Conservation (phyloP, 768 basidiomycete genomes). For the Kondoa subrosea region DNA sequence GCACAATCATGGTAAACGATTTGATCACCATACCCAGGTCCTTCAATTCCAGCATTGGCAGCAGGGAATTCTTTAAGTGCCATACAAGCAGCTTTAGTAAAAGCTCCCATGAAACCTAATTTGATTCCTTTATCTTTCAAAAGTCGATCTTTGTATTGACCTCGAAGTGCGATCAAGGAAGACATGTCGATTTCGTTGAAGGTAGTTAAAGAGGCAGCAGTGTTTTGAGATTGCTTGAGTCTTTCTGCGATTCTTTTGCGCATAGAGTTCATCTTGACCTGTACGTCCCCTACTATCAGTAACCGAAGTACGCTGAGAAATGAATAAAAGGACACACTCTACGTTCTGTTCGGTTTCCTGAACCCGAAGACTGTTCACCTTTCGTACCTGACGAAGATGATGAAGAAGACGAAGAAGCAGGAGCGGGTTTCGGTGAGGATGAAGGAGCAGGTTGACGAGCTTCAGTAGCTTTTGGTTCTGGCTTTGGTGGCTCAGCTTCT, state of each 20-base stretch:
- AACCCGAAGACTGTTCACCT: conserved; percentile 5
- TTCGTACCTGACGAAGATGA: too few species aligned
- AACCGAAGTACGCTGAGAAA: background rate
- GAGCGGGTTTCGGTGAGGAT: conserved; percentile 20
- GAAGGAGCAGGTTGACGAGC: conserved; percentile 26
- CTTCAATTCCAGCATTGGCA: conserved; percentile 87
- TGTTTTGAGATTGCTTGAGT: conserved; percentile 93
- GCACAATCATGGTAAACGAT: conserved; percentile 85
- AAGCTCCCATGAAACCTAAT: conserved; percentile 95
- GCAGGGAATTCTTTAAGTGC: conserved; percentile 81
- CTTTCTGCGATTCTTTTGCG: conserved; percentile 90
- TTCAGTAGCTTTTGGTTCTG: conserved; percentile 3
- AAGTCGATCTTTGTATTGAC: conserved; percentile 78
- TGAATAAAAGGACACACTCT: conserved; percentile 41
- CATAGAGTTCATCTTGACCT: conserved; percentile 99
- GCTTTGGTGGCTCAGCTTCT: conserved; percentile 26
- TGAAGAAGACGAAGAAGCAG: conserved; percentile 15
- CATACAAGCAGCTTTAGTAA: conserved; percentile 67
- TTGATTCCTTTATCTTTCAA: conserved; percentile 87
- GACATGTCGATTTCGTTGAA: conserved; percentile 99
- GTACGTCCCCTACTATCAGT: background rate
- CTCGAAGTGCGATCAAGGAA: conserved; percentile 76
- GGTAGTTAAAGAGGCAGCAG: conserved; percentile 87
- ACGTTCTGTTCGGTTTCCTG: conserved; percentile 61
- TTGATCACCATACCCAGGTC: conserved; percentile 43